Evolutionary conservation across 164 flowering plant genomes (phyloP).

Genomic region (Aristolochia fimbriata): DNA sequence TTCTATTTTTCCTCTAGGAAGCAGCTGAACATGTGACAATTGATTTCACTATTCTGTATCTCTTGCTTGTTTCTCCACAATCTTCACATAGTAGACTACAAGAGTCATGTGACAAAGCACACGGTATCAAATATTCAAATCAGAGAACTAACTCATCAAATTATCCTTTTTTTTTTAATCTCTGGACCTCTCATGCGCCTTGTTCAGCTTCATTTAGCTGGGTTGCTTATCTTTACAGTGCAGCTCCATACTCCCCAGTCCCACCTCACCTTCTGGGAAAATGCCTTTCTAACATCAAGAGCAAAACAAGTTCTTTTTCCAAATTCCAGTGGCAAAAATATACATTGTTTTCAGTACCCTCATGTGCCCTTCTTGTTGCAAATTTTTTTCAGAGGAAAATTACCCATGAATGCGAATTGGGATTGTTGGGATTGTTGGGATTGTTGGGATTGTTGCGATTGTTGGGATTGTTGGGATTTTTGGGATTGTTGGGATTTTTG

Average conservation of each 20-base stretch:
- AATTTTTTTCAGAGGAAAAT: too few species aligned
- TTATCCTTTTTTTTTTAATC: conserved; percentile 1
- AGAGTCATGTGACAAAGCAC: conserved; percentile 29
- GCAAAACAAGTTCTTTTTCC: not conserved
- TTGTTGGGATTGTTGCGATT: not conserved
- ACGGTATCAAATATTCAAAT: conserved; percentile 28
- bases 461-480: too few species aligned
- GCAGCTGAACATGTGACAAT: conserved; percentile 37
- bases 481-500: not conserved
- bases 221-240: conserved; percentile 16
- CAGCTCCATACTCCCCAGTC: conserved; percentile 7
- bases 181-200: conserved; percentile 4
- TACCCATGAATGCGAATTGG: too few species aligned
- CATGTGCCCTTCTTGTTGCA: not conserved
- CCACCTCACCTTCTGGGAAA: conserved; percentile 12
- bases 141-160: conserved; percentile 7
- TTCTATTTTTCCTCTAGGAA: conserved; percentile 22
- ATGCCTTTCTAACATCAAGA: not conserved
- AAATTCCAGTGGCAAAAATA: not conserved
- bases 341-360: not conserved
- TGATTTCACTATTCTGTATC: conserved; percentile 22
- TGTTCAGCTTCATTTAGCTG: conserved; percentile 12
- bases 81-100: conserved; percentile 10
- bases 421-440: not conserved
- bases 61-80: conserved; percentile 20